Evolutionary conservation across 2,329 filamentous ascomycete species (phyloP), one percentile per base, ranked within the genome.

Genomic region (Purpureocillium lavendulum): DNA sequence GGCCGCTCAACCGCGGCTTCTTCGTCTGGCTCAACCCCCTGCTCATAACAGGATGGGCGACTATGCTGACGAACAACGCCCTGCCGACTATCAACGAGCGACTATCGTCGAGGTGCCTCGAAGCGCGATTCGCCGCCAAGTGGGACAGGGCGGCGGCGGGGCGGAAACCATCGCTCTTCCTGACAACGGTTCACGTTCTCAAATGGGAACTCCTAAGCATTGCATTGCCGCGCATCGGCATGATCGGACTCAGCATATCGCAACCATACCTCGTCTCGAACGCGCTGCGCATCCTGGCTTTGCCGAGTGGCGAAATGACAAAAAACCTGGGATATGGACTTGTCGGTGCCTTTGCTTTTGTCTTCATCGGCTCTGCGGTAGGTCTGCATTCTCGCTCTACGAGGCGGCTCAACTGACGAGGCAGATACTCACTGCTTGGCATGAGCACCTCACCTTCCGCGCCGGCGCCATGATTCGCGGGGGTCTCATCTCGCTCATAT

Each of bases 41-140:
- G 7, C 67, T 80, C 32, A 60, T 60, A 18, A 54, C 57, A 13
- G 72, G 73, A 1, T 75, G 65, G 54, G 61, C 53, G 4, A 67
- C 61, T 7, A 43, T 48, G 7, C 33, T 61, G 11, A 55, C 50
- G 1, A 50, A 49, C 13, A 47, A 50, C 24, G 53, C 53, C 4
- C 40, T 60, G 3, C 58, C 58, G 3, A 18, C 40, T 1, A 57
- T 59, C 8, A 51, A 57, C 7, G 54, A 61, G 28, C 54, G 54
- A 16, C 35, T 61, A 2, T 53, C 46, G 0, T 60, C 57, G 0
- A 48, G 49, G n/a, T 52, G 48, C 9, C 51, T 60, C 24, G 44
- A 49, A 2, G 34, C 46, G 5, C 34, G 45, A 4, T 54, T 60
- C n/a, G 41, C 29, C 0, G 42, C 15, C 14, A 38, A 43, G 12